These are phyloP conservation scores for Backusella mclennaniae DNA, from an alignment of 192 early-diverging fungal genomes.

Conservation along the genomic window DNA sequence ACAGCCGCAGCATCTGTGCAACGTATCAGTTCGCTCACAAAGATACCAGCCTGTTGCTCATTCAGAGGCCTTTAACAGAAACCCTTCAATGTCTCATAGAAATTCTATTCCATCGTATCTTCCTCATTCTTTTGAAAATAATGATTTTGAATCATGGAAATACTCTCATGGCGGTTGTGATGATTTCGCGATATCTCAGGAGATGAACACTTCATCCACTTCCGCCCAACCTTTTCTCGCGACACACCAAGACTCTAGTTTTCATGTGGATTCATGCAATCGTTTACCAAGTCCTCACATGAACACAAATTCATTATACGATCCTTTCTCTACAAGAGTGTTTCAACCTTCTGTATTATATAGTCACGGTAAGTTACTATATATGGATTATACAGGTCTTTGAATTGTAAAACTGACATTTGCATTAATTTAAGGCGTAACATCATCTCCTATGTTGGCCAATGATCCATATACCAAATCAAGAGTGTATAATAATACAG, in stretches of 20 bases:
- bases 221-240: neutral
- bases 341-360: slow-evolving; percentile 10
- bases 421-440: neutral
- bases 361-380: neutral
- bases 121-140: neutral
- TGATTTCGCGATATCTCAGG: slow-evolving; percentile 6
- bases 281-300: slow-evolving; percentile 12
- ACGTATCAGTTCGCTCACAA: neutral
- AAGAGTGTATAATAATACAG: neutral
- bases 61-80: neutral
- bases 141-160: slow-evolving; percentile 7
- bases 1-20: neutral
- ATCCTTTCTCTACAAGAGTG: neutral
- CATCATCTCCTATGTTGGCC: neutral
- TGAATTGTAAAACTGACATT: neutral
- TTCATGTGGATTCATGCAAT: neutral
- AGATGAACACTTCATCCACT: neutral
- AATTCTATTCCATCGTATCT: neutral
- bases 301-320: slow-evolving; percentile 5
- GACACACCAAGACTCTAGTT: neutral
- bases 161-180: neutral
- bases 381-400: neutral
- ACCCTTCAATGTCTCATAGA: neutral
- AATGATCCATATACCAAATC: neutral
- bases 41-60: neutral